Evolutionary conservation across 2,329 filamentous ascomycete genomes (phyloP).

Genomic region (Alternaria conjuncta): DNA sequence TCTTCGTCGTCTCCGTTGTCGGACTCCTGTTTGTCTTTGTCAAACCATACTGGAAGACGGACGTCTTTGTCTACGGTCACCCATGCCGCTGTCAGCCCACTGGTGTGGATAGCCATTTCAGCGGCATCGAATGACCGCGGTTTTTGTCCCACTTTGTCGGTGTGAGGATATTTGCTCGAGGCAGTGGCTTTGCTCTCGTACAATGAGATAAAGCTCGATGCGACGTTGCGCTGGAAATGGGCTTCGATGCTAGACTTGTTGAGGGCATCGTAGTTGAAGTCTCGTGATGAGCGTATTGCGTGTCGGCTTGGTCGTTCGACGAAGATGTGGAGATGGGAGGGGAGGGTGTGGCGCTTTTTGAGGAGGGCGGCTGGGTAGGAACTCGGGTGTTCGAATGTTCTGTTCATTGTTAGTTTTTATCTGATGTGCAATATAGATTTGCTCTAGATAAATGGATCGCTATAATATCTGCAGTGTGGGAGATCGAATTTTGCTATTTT

Average conservation of each 20-base stretch:
- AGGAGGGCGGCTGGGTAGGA: neutral
- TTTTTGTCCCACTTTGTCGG: neutral
- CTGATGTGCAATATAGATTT: neutral
- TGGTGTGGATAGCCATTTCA: neutral
- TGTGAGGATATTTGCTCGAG: neutral
- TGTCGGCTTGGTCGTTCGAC: neutral
- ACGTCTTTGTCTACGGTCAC: neutral
- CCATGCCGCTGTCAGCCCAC: neutral
- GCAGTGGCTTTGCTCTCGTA: constrained; percentile 6
- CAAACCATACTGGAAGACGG: constrained; percentile 12
- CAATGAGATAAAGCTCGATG: constrained; percentile 4
- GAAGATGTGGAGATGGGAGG: neutral
- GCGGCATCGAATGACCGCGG: neutral
- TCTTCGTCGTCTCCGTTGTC: constrained; percentile 1
- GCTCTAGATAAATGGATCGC: neutral
- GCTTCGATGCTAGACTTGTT: neutral
- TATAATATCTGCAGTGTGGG: fast-evolving
- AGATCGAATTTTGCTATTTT: neutral
- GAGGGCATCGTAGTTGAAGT: neutral
- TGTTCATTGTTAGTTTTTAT: neutral
- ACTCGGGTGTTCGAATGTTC: neutral
- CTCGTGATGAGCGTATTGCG: neutral
- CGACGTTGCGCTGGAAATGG: neutral
- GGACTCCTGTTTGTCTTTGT: neutral
- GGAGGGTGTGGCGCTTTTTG: neutral